Evolutionary conservation across 2,329 filamentous ascomycete species (phyloP), one percentile per base, ranked within the genome.

Genomic region (Trichoderma brevicompactum): DNA sequence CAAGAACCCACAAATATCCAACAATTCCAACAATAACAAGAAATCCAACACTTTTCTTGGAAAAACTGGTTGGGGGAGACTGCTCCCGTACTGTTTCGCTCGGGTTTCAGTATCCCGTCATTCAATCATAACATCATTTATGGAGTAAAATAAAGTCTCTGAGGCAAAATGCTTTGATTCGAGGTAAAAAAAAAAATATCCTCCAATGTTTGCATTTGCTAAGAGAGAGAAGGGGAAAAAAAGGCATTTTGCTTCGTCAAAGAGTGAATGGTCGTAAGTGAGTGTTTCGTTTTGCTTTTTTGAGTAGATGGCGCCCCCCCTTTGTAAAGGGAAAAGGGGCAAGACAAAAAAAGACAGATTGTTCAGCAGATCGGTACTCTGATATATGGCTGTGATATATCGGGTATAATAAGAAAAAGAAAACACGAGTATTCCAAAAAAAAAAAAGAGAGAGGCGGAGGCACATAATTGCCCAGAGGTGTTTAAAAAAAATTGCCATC

Each of bases 51-150:
- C 59, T 63, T 63, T 54, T 54, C 9, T 36, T 32, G 56, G 9
- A 28, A 28, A 28, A 28, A 12, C 7, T 7, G n/a, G 13, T n/a
- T 48, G 8, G 44, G 8, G 13, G 44, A 41, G 15, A 32, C 13
- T 32, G 13, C 44, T 60, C 52, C 44, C 34, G 44, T 60, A 60
- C 56, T 60, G 56, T 60, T 60, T 60, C 44, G 23, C n/a, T 13
- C 49, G 59, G 59, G 59, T 54, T 63, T 59, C 63, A 63, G 63
- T n/a, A 60, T 46, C 54, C 63, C 63, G 28, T 52, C 55, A 38
- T 65, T 46, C 13, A 38, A 23, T 63, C 59, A 36, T 63, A 54
- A 54, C 49, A 32, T 63, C 49, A 46, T 54, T 50, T 23, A 50
- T 49, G 34, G 43, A 19, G 36, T 23, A 19, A 10, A 15, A 23